Evolutionary conservation across 345 rosid species (phyloP), one percentile per base, ranked within the genome.

Genomic region (Geranium rotundifolium): DNA sequence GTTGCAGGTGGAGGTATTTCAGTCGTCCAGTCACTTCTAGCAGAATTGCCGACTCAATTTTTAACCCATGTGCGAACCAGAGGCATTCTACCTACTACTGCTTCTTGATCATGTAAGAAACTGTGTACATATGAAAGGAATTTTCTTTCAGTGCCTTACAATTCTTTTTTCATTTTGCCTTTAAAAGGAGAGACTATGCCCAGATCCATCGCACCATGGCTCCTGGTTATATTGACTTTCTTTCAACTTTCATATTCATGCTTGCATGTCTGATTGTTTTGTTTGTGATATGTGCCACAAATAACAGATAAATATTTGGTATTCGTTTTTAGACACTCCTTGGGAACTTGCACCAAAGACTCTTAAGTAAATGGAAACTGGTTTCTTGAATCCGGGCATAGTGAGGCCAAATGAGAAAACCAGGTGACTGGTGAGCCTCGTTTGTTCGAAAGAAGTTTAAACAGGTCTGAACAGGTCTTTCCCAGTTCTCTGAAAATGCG

Each of bases 11-110:
- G 91, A 69, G 90, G 78, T 58, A 67, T 80, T 19, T 85, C 98
- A 58, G 85, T 89, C 64, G 89, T 87, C 66, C 95, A 85, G 74
- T 81, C 76, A 41, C 92, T 91, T 69, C 79, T 91, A 56, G 89
- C 93, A 31, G 96, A 92, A 78, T 66, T 92, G 72, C 98, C 98
- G 0, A 67, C 84, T 4, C 98, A 92, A 56, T 89, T 92, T 80
- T 80, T 87, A 74, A 65, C 84, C 57, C 85, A 84, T 71, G 80
- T 92, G 93, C 83, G 85, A 66, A 69, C 72, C 72, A 83, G 93
- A 66, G 78, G 81, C 0, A 85, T 92, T 73, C 77, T 63, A 76
- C 98, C 95, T 37, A 58, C 52, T 46, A 46, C 52, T 46, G 12
- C 52, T 9, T 46, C 52, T 46, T 46, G 52, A 46, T 14, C 52